phyloP scores from a whole-genome alignment of 2,329 filamentous ascomycete genomes.

The Ascochyta rabiei region DNA sequence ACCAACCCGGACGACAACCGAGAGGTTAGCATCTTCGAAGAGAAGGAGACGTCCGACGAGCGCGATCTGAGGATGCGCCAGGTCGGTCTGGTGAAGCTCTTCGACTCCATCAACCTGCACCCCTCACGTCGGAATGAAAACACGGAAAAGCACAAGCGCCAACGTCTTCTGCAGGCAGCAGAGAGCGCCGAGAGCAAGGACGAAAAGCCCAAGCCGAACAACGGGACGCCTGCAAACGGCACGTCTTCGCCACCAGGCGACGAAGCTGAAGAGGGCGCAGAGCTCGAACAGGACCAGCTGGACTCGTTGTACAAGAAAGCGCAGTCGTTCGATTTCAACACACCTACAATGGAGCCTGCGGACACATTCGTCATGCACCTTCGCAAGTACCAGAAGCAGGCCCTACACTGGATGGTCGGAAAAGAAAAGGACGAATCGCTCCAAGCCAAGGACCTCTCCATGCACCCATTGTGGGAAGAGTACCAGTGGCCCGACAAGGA shows the following conservation, averaged over 20 bases:
- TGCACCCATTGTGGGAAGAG: conserved; percentile 98
- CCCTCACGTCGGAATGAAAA: conserved; percentile 76
- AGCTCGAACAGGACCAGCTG: conserved; percentile 93
- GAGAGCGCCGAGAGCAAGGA: conserved; percentile 80
- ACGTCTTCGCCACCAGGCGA: conserved; percentile 64
- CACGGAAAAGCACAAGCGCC: conserved; percentile 78
- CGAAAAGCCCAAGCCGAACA: conserved; percentile 51
- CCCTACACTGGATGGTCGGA: conserved; percentile 92
- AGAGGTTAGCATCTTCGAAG: conserved; percentile 76
- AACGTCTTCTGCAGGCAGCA: conserved; percentile 83
- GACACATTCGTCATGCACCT: conserved; percentile 82
- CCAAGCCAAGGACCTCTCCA: conserved; percentile 72
- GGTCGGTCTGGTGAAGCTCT: conserved; percentile 83
- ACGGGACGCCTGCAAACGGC: conserved; percentile 54
- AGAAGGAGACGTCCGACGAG: conserved; percentile 85
- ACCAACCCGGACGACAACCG: conserved; percentile 71
- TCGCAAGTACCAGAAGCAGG: conserved; percentile 93
- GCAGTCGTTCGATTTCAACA: conserved; percentile 94
- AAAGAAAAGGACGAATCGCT: conserved; percentile 84
- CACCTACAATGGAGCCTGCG: conserved; percentile 82
- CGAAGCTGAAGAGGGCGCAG: conserved; percentile 80
- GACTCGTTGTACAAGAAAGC: conserved; percentile 94
- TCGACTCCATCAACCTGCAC: conserved; percentile 84
- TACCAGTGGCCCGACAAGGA: conserved; percentile 90
- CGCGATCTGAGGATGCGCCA: conserved; percentile 82